Base-by-base conservation (phyloP, 2,329 filamentous ascomycete species). In the Colletotrichum magnum region DNA sequence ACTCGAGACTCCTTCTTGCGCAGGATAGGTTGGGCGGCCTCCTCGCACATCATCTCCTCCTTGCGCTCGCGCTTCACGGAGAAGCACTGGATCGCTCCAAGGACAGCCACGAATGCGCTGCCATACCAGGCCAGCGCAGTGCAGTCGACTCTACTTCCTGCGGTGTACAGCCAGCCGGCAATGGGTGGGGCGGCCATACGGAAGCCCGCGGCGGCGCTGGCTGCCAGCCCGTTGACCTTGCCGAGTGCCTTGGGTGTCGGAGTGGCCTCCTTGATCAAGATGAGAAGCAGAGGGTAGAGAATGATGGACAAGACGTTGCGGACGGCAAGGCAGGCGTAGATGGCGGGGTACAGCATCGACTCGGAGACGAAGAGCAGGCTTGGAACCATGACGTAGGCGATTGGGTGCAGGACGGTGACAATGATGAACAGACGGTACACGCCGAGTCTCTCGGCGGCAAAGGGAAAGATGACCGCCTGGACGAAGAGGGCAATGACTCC, bases 171-270 rank as follows among this genome's bases (percentile, higher is more conserved):
- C 71, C 87, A 90, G 3, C 90, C 90, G 2, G 89, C 87, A 16
- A 92, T 77, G 0, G 90, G 90, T 6, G 90, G 90, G 0, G 90
- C 89, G 12, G 92, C 80, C 79, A 92, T 93, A 64, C 91, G 85
- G 74, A 89, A 92, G 6, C 88, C 89, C 6, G 89, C 90, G 28
- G 89, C 89, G 2, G 88, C 89, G 66, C 88, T 90, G 58, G 90
- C 90, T 24, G 90, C 89, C 51, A 92, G 78, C 5, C 90, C 90
- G 70, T 92, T 92, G 73, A 92, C 87, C 73, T 86, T 89, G 59
- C 90, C 90, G 47, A 92, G 81, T 6, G 89, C 85, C 50, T 81
- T 82, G 6, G 83, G 80, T 39, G 82, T 85, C 2, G 89, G 88
- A 0, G 88, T 90, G 2, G 89, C 88, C 74, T 92, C 88, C 78